Base-by-base conservation (phyloP, 2,329 filamentous ascomycete species). In the Penicillium corylophilum region DNA sequence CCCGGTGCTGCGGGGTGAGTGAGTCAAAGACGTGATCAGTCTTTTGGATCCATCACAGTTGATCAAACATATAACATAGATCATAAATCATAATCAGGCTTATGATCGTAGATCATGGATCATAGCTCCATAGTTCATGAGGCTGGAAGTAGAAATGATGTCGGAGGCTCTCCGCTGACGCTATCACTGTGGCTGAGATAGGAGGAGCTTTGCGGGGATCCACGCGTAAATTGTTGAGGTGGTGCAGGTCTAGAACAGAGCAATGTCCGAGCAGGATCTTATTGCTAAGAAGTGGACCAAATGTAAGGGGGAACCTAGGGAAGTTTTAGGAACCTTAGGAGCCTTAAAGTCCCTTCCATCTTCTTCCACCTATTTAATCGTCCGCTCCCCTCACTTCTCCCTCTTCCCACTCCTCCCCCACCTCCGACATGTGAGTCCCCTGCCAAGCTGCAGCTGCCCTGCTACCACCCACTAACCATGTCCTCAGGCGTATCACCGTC, bases 401-500 rank as follows among this genome's bases (percentile, higher is more conserved):
- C 22, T n/a, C 22, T 26, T 41, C 6, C 23, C 7, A 22, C 5
- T 24, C 39, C 23, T 3, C 10, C 38, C 38, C 38, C 23, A 12
- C 20, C 18, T 13, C 22, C 29, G 42, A 35, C 50, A 53, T 53
- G 44, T 50, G 22, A 35, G 43, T 43, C 18, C 16, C 31, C 18
- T 12, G 33, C 26, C 33, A 5, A 22, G 16, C 31, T 39, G 10
- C 4, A 16, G 20, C 13, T n/a, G 39, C 39, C n/a, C 13, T 13
- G 8, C 13, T 13, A 7, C 5, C 6, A 40, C 23, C 3, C 6
- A 20, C 39, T 24, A 16, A 41, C 39, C 26, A 28, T 28, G 12
- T 4, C 12, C 15, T 36, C 62, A 96, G 90, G 91, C 88, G 86
- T 73, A 87, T 95, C 75, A 94, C 90, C 46, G 84, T 96, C 73